Evolutionary conservation across 2,329 filamentous ascomycete species (phyloP).

Genomic region (Talaromyces rugulosus): DNA sequence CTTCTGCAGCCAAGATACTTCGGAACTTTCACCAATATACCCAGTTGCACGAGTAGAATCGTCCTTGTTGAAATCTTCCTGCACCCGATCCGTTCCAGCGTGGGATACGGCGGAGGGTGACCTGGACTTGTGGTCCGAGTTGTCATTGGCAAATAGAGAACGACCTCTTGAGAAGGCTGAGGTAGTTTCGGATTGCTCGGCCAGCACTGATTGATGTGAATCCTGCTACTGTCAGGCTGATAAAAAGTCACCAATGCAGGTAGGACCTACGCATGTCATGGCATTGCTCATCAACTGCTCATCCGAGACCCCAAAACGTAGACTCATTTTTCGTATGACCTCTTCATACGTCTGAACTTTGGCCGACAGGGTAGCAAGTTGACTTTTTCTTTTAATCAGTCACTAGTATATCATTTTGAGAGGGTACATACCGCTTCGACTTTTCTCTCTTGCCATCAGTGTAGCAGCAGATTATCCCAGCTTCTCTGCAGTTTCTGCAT

Average conservation of each 20-base stretch:
- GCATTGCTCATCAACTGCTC: slow-evolving; percentile 33
- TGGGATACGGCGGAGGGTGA: slow-evolving; percentile 29
- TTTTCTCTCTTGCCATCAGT: slow-evolving; percentile 44
- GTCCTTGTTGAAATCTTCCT: slow-evolving; percentile 41
- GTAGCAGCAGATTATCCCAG: slow-evolving; percentile 41
- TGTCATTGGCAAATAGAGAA: slow-evolving; percentile 16
- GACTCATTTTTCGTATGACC: slow-evolving; percentile 32
- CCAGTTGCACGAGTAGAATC: slow-evolving; percentile 36
- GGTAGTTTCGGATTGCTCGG: slow-evolving; percentile 18
- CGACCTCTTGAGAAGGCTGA: slow-evolving; percentile 16
- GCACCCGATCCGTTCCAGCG: slow-evolving; percentile 36
- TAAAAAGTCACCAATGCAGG: neutral
- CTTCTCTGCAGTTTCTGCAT: slow-evolving; percentile 42
- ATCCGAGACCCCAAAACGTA: slow-evolving; percentile 32
- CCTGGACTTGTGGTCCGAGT: slow-evolving; percentile 19
- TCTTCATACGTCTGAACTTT: slow-evolving; percentile 40
- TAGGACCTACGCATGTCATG: slow-evolving; percentile 26
- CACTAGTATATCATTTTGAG: neutral
- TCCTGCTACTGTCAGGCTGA: slow-evolving; percentile 13
- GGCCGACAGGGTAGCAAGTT: slow-evolving; percentile 37
- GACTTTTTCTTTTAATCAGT: slow-evolving; percentile 22
- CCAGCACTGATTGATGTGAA: slow-evolving; percentile 2
- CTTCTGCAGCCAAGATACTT: slow-evolving; percentile 42
- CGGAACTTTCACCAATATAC: slow-evolving; percentile 43
- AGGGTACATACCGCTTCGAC: slow-evolving; percentile 34